Conservation (phyloP, 371 early-diverging fungal species). For the Umbelopsis sp. region DNA sequence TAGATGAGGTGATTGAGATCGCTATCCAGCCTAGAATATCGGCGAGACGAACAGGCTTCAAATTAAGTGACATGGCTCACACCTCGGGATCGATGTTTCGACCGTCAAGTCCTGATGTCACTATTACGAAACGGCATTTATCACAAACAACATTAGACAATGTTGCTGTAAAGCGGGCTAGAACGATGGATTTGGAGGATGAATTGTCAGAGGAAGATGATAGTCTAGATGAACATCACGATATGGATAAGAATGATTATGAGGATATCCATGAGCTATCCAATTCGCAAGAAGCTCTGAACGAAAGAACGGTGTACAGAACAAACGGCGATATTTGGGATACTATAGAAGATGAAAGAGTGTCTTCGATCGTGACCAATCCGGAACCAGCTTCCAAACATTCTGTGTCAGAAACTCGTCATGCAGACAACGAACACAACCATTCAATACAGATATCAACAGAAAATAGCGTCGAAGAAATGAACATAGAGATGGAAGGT, state of each 20-base stretch:
- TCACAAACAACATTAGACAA: constrained; percentile 2
- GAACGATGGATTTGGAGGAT: neutral
- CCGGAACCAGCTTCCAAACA: no score
- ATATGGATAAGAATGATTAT: neutral
- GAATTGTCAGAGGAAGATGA: constrained; percentile 16
- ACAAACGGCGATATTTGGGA: no score
- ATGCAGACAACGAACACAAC: no score
- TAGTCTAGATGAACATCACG: neutral
- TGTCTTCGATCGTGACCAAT: no score
- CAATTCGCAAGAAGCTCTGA: no score
- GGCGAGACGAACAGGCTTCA: neutral
- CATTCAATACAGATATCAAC: no score
- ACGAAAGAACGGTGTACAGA: no score
- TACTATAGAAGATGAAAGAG: no score
- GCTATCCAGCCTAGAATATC: constrained; percentile 19
- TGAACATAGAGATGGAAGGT: constrained; percentile 18
- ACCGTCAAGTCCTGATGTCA: neutral
- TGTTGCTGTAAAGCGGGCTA: neutral
- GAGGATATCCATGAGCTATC: no score
- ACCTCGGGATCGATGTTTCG: neutral
- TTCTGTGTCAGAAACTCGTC: no score
- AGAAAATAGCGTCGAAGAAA: no score
- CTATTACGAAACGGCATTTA: neutral
- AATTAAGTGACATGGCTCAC: constrained; percentile 4
- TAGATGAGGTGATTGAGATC: neutral